Evolutionary conservation across 768 basidiomycete species (phyloP).

Genomic region (Lentinula boryana): DNA sequence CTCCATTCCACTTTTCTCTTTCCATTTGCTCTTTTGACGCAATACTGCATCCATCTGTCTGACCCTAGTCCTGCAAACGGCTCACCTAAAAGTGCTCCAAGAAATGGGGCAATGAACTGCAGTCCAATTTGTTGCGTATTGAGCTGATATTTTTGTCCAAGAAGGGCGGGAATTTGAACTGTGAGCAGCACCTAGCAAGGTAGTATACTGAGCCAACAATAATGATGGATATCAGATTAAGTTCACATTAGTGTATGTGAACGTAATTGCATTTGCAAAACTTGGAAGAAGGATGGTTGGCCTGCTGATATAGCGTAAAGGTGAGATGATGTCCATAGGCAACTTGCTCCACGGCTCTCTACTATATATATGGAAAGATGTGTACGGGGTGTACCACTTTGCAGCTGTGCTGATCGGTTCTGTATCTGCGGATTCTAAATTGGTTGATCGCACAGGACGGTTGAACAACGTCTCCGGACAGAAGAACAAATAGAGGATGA

Average conservation of each 20-base stretch:
- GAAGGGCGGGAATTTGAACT: neutral
- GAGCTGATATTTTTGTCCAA: neutral
- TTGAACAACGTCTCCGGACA: constrained; percentile 3
- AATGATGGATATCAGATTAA: neutral
- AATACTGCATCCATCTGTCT: constrained; percentile 5
- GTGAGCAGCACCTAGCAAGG: neutral
- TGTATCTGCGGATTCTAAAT: neutral
- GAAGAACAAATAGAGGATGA: neutral
- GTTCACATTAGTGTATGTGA: neutral
- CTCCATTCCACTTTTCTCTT: constrained; percentile 1
- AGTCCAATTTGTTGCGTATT: constrained; percentile 3
- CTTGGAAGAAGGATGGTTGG: neutral
- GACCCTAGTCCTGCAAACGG: neutral
- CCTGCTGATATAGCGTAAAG: neutral
- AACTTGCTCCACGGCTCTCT: neutral
- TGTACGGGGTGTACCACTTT: constrained; percentile 3
- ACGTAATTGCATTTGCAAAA: neutral
- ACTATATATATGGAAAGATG: neutral
- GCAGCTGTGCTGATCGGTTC: neutral
- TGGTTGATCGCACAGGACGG: neutral
- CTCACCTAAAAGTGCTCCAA: constrained; percentile 1
- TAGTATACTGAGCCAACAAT: neutral
- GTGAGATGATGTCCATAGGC: neutral
- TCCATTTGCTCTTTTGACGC: neutral
- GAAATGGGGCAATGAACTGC: neutral